Base-by-base conservation (phyloP, 2,329 filamentous ascomycete genomes). In the Aspergillus costaricaensis region DNA sequence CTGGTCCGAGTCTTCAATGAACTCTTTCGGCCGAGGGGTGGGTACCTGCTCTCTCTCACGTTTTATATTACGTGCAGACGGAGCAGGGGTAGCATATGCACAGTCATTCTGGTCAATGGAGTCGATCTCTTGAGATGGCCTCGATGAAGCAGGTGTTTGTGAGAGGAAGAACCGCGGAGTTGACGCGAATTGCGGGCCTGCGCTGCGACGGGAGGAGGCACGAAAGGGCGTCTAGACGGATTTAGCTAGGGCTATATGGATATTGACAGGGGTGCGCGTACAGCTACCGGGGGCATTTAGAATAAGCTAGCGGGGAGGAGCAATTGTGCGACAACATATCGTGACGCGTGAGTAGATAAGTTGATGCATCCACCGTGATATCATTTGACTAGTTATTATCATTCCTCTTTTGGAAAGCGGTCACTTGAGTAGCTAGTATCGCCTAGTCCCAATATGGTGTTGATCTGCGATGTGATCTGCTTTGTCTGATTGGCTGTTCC, bases 111-210 rank as follows among this genome's bases (percentile, higher is more conserved):
- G 65, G 30, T 71, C 69, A 41, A 67, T 65, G 39, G 65, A 63
- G 6, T 72, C 67, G 8, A 59, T 62, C 30, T 61, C 48, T 5
- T 55, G 59, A 1, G 50, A 19, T 17, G 32, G 54, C 12, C 60
- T 57, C 14, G 60, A 6, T 15, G 30, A 59, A 4, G 62, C 50
- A 14, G 61, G 61, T 5, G 57, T 63, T 23, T 73, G 71, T 0
- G 72, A 74, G 7, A 75, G 58, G 8, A 74, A 36, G 25, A 75
- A 75, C 4, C 72, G 72, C 27, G 71, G 73, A 1, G 72, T 73
- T 5, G 70, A 69, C 2, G 73, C 72, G 59, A 75, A 75, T 15
- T 74, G 72, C 14, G 72, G 64, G 17, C 70, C 67, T 39, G 67
- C 63, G 48, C 50, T 67, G 44, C 66, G 65, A 30, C 70, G 72